Evolutionary conservation across 129 eudicot genomes (phyloP).

Genomic region (Arctium lappa): DNA sequence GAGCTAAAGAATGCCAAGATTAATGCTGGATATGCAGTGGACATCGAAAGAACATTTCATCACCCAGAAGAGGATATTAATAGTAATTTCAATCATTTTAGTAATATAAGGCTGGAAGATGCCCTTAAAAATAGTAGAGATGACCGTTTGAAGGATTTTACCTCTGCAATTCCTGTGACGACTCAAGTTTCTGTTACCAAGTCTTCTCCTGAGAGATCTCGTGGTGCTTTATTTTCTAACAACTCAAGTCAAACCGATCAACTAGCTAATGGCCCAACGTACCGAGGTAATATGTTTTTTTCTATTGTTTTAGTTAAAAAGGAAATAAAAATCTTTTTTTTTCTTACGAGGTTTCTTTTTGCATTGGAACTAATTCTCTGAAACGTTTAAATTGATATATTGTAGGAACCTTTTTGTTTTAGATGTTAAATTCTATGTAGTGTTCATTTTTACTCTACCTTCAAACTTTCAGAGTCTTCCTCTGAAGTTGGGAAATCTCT

Average conservation of each 20-base stretch:
- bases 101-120: constrained; percentile 26
- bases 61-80: constrained; percentile 15
- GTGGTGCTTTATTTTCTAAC: constrained; percentile 11
- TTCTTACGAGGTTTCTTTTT: background rate
- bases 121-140: constrained; percentile 29
- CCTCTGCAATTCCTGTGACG: constrained; percentile 25
- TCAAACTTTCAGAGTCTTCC: constrained; percentile 27
- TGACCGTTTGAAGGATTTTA: constrained; percentile 32
- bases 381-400: background rate
- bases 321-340: constrained; percentile 25
- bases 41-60: constrained; percentile 10
- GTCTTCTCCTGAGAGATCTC: constrained; percentile 33
- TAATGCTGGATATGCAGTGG: constrained; percentile 27
- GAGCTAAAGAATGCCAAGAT: constrained; percentile 18
- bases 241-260: constrained; percentile 29
- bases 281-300: constrained; percentile 15
- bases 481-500: constrained; percentile 29
- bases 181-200: constrained; percentile 31
- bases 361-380: background rate
- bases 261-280: constrained; percentile 24
- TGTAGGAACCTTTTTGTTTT: background rate
- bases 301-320: constrained; percentile 14
- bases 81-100: constrained; percentile 28
- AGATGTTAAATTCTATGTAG: background rate
- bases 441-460: constrained; percentile 3